Evolutionary conservation across 2,329 filamentous ascomycete genomes (phyloP), one percentile per base, ranked within the genome.

Genomic region (Colletotrichum sp.): DNA sequence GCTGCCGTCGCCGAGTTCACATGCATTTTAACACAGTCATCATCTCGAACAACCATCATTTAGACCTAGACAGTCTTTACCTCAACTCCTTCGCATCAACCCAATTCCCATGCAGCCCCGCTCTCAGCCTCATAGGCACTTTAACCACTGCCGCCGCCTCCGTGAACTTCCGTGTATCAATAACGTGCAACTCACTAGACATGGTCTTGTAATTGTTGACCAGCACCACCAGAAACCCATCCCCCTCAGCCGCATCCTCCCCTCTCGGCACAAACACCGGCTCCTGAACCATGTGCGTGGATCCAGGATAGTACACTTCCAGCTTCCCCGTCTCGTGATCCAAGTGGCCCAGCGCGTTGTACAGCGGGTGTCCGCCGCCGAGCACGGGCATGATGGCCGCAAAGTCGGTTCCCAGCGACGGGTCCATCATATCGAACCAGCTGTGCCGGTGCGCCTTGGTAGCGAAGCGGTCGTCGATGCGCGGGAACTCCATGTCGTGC

Each of bases 241-340:
- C 84, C 0, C 84, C 85, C 73, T 87, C 86, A 4, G 52, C 69
- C 1, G 80, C 82, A 18, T 81, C 80, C 1, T 81, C 80, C 1
- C 78, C 77, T 16, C 82, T 78, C 0, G 86, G 85, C 8, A 88
- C 82, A 60, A 88, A 88, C 0, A 85, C 82, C 0, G 86, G 86
- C 60, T 88, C 87, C 77, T 87, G 86, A 21, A 87, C 83, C 8
- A 83, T 81, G n/a, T 82, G 82, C 36, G 74, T 82, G 0, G 26
- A 70, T 0, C 84, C 84, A 0, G 84, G 81, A 32, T 80, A 84
- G 66, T 85, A 87, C 9, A 81, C 77, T 48, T 82, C 76, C 10
- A 79, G 74, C 13, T 75, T 43, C 1, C 80, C 80, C 2, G 82
- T 83, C 8, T 67, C 36, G 9, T 79, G 72, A 55, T 85, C 79